Percentiles rank a stretch among this genome's conserved stretches.
Evolutionary conservation across 768 basidiomycete species (phyloP).

Genomic region (Hypholoma sublateritium): DNA sequence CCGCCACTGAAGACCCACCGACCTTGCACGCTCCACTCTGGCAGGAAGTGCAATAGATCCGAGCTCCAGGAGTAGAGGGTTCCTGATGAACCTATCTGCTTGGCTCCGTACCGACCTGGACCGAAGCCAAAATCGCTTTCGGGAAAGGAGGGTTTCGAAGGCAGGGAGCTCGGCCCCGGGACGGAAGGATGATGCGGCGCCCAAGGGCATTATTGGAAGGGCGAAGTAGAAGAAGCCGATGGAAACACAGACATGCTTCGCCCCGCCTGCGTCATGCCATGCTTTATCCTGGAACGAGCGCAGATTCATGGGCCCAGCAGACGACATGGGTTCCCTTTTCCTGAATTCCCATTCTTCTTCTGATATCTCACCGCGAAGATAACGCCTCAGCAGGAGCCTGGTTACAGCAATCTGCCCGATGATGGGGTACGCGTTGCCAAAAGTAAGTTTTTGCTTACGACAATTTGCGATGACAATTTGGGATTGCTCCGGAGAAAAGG

Average conservation of each 20-base stretch:
- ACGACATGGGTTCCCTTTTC: conserved; percentile 47
- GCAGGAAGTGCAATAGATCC: conserved; percentile 17
- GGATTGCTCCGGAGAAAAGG: conserved; percentile 31
- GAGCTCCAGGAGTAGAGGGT: conserved; percentile 51
- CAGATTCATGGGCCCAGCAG: conserved; percentile 49
- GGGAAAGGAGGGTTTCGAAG: conserved; percentile 41
- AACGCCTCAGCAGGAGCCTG: conserved; percentile 47
- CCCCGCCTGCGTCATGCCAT: conserved; percentile 48
- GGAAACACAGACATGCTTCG: conserved; percentile 38
- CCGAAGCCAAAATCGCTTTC: conserved; percentile 46
- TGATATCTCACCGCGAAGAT: conserved; percentile 45
- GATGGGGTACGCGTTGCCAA: conserved; percentile 49
- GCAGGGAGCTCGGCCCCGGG: conserved; percentile 39
- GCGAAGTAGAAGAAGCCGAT: conserved; percentile 42
- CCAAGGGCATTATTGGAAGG: conserved; percentile 49
- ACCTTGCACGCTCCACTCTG: conserved; percentile 23
- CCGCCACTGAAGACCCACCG: conserved; percentile 17
- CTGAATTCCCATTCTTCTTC: conserved; percentile 54
- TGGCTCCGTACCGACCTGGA: conserved; percentile 37
- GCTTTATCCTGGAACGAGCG: conserved; percentile 46
- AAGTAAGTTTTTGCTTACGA: conserved; percentile 41
- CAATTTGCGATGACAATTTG: conserved; percentile 36
- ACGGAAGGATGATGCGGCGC: conserved; percentile 23
- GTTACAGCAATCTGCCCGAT: conserved; percentile 54
- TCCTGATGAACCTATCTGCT: conserved; percentile 28